These are phyloP conservation scores for Raffaelea albimanens DNA, from an alignment of 2,329 filamentous ascomycete genomes.

Conservation along the genomic window DNA sequence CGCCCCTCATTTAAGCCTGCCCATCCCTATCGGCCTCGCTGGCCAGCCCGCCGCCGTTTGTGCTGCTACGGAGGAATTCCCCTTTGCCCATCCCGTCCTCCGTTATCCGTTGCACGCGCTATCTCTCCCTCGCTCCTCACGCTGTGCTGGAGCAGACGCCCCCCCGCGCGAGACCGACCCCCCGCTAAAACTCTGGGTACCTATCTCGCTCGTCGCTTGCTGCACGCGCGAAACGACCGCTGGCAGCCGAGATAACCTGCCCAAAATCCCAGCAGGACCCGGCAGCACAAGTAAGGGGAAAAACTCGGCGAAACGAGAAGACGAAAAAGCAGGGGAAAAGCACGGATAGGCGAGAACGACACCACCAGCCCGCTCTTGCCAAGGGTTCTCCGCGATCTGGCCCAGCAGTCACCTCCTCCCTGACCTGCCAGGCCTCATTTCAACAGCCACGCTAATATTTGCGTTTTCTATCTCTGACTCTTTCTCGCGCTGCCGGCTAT, in stretches of 20 bases:
- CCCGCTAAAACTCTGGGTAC: not conserved
- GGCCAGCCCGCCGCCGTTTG: too few relatives aligned
- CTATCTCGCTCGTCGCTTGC: not conserved
- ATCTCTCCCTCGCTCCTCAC: not conserved
- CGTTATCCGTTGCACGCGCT: not conserved
- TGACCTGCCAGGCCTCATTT: not conserved
- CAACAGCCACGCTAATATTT: not conserved
- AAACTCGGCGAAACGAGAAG: not conserved
- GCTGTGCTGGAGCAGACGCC: not conserved
- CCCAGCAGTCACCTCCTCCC: too few relatives aligned
- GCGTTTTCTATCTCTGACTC: not conserved
- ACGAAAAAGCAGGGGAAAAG: not conserved
- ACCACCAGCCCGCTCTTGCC: not conserved
- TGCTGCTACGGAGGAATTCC: too few relatives aligned
- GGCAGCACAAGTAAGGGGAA: not conserved
- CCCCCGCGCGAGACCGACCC: not conserved
- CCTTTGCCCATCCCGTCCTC: not conserved
- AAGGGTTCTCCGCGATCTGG: not conserved
- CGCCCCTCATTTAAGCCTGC: too few relatives aligned
- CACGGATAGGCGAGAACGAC: not conserved
- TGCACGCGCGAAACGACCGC: not conserved
- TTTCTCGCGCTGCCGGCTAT: not conserved
- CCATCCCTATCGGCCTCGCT: too few relatives aligned
- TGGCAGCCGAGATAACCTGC: conserved; percentile 3
- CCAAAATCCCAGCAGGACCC: not conserved